Percentiles rank a stretch among this genome's conserved stretches.
Conservation (phyloP, 495 filamentous ascomycete species). For the Tetracladium setigerum region DNA sequence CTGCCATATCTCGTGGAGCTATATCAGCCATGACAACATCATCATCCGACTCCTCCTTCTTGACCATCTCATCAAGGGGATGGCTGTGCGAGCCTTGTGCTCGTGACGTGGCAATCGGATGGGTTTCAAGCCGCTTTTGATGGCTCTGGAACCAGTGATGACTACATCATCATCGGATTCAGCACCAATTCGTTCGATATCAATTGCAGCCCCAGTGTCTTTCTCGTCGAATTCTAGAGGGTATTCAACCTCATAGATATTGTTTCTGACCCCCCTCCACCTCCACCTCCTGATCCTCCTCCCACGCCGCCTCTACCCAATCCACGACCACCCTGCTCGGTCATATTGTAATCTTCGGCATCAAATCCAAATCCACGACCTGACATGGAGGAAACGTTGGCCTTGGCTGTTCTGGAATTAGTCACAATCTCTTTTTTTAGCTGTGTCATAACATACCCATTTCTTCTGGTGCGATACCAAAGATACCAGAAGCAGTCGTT, state of each 20-base stretch:
- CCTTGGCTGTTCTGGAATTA: too few relatives aligned
- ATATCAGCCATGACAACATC: conserved; percentile 9
- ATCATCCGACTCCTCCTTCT: conserved; percentile 10
- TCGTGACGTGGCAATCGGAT: conserved; percentile 45
- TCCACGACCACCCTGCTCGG: too few relatives aligned
- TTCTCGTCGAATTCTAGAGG: conserved; percentile 14
- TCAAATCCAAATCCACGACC: too few relatives aligned
- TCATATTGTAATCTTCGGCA: too few relatives aligned
- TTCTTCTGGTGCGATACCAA: conserved; percentile 12
- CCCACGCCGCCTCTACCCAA: neutral
- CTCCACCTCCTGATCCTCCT: neutral
- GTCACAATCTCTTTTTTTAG: neutral
- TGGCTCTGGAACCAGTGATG: neutral
- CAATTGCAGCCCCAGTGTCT: conserved; percentile 3
- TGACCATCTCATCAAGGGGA: conserved; percentile 37
- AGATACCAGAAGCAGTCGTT: conserved; percentile 15
- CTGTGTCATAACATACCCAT: conserved; percentile 9
- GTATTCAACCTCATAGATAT: conserved; percentile 6
- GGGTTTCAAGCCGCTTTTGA: conserved; percentile 26
- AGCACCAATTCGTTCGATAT: conserved; percentile 19
- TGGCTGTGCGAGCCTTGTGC: conserved; percentile 44
- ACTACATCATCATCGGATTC: conserved; percentile 4
- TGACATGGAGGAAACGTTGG: too few relatives aligned
- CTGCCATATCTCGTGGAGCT: too few relatives aligned
- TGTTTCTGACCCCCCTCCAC: neutral